Conservation (phyloP, 2,329 filamentous ascomycete species). For the Teratosphaeria viscida region DNA sequence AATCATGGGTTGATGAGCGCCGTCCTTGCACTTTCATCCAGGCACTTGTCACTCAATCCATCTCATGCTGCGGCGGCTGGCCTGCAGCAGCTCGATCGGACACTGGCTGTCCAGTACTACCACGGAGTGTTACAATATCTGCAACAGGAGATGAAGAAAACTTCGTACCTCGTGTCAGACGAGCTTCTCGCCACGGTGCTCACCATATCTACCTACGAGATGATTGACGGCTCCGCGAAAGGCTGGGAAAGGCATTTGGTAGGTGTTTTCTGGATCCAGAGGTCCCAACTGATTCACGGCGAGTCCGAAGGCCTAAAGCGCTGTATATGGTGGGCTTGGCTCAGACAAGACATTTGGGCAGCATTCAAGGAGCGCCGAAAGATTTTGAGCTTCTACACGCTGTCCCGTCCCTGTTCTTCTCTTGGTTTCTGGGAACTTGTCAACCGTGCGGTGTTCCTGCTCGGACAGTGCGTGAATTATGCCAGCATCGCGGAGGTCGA, state of each 20-base stretch:
- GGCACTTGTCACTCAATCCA: conserved; percentile 35
- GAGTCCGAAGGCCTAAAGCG: conserved; percentile 44
- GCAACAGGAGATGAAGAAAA: conserved; percentile 46
- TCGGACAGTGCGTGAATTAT: conserved; percentile 47
- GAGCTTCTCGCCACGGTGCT: conserved; percentile 49
- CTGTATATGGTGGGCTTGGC: conserved; percentile 53
- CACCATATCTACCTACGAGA: conserved; percentile 53
- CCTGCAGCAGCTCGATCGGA: conserved; percentile 7
- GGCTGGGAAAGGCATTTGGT: conserved; percentile 51
- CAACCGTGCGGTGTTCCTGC: conserved; percentile 41
- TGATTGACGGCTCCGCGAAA: conserved; percentile 46
- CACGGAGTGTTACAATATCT: conserved; percentile 51
- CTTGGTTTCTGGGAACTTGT: conserved; percentile 44
- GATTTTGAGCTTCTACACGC: conserved; percentile 47
- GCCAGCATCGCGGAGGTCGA: conserved; percentile 39
- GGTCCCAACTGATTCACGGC: conserved; percentile 48
- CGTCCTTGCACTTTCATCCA: conserved; percentile 44
- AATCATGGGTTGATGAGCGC: conserved; percentile 47
- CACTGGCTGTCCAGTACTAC: conserved; percentile 40
- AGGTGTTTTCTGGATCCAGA: conserved; percentile 53
- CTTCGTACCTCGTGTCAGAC: conserved; percentile 43
- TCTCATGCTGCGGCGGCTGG: neutral
- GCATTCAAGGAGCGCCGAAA: conserved; percentile 47
- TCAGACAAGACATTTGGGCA: conserved; percentile 53
- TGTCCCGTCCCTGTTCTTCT: conserved; percentile 35